Evolutionary conservation across 805 yeast species (phyloP).

Genomic region (Pichia manshurica): DNA sequence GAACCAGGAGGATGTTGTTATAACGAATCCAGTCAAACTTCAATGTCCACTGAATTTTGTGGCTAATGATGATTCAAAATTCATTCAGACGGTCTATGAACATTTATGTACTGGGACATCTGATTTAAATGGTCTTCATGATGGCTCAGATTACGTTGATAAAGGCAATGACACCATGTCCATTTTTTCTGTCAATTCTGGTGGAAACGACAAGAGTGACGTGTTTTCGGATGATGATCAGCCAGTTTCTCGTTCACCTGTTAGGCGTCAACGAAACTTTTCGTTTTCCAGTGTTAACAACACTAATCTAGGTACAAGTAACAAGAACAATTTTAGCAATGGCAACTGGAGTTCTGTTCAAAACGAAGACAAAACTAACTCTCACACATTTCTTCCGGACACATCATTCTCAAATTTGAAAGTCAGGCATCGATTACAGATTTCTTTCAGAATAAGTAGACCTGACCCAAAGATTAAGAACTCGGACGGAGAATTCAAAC

Average conservation of each 20-base stretch:
- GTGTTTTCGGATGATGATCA: slow-evolving; percentile 7
- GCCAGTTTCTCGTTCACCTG: slow-evolving; percentile 1
- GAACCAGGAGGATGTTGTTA: slow-evolving; percentile 23
- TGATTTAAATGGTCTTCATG: slow-evolving; percentile 22
- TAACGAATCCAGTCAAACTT: slow-evolving; percentile 34
- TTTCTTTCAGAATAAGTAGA: slow-evolving; percentile 62
- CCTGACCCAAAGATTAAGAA: slow-evolving; percentile 41
- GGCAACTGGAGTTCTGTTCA: not conserved
- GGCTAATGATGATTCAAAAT: slow-evolving; percentile 29
- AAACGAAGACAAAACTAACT: not conserved
- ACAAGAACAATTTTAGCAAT: not conserved
- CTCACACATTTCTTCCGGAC: slow-evolving; percentile 49
- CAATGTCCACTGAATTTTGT: slow-evolving; percentile 31
- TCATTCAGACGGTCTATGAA: slow-evolving; percentile 24
- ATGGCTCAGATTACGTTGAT: slow-evolving; percentile 13
- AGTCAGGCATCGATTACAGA: slow-evolving; percentile 62
- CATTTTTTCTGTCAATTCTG: slow-evolving; percentile 25
- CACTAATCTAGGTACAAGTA: not conserved
- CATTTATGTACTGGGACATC: slow-evolving; percentile 21
- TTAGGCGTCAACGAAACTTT: slow-evolving; percentile 15
- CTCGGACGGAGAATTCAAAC: slow-evolving; percentile 33
- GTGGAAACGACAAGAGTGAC: slow-evolving; percentile 19
- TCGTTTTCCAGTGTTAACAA: slow-evolving; percentile 9
- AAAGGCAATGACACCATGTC: slow-evolving; percentile 19
- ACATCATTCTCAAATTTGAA: slow-evolving; percentile 56